phyloP scores from a whole-genome alignment of 163 green algal species.

The Scenedesmus sp. region DNA sequence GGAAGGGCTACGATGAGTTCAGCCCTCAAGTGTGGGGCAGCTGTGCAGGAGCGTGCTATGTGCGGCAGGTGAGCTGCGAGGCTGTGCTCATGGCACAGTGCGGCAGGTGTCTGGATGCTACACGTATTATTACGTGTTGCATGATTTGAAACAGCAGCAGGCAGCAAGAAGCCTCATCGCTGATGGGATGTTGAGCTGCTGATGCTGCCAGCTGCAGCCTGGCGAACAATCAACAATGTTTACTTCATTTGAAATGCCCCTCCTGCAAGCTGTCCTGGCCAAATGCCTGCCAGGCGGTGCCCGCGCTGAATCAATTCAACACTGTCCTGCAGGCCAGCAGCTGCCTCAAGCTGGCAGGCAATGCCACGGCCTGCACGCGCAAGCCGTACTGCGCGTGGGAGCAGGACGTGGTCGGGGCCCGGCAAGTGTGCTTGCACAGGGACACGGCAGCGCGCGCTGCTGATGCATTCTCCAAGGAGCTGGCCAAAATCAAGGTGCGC shows the following conservation, averaged over 20 bases:
- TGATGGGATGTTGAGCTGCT: too few relatives aligned
- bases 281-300: too few relatives aligned
- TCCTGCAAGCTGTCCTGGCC: too few relatives aligned
- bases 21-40: background rate
- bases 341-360: background rate
- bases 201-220: too few relatives aligned
- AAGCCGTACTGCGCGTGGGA: conserved; percentile 32
- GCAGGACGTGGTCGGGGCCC: background rate
- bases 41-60: conserved; percentile 37
- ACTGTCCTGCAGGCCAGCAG: background rate
- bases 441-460: conserved; percentile 6
- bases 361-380: background rate
- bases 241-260: too few relatives aligned
- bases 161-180: too few relatives aligned
- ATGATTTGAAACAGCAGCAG: too few relatives aligned
- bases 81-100: too few relatives aligned
- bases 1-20: background rate
- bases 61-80: background rate
- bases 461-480: conserved; percentile 33
- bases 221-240: too few relatives aligned
- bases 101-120: too few relatives aligned
- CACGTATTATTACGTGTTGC: too few relatives aligned
- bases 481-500: conserved; percentile 7
- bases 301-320: too few relatives aligned
- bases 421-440: conserved; percentile 12